Base-by-base conservation (phyloP, 805 yeast genomes). In the Hanseniaspora lindneri region DNA sequence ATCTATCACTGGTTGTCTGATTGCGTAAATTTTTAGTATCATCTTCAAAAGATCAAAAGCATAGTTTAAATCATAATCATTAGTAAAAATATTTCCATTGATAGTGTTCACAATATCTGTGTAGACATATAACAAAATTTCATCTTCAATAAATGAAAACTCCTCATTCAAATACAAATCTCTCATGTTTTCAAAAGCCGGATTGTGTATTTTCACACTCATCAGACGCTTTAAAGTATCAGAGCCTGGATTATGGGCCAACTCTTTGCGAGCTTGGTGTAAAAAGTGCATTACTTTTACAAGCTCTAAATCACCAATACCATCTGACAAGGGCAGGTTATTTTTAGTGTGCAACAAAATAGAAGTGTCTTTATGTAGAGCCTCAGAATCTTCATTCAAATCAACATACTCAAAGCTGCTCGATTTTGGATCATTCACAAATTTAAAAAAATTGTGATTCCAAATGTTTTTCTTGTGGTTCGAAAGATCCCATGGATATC, bases 381-480 rank as follows among this genome's bases (percentile, higher is more conserved):
- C 16, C 14, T 44, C 20, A n/a, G 21, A 23, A 6, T 36, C 49
- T 7, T n/a, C 23, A 21, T 29, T 30, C 13, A 27, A 19, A 20
- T 44, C 41, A 16, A 44, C 34, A 30, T 44, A 44, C 9, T 36
- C 49, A 23, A 44, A 36, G 3, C 17, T 17, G 5, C 21, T 37
- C 14, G 28, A 23, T 17, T 37, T 32, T 7, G 28, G 36, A 24
- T 44, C 49, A 44, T 44, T 23, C n/a, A 36, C 21, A 39, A 46
- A 46, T 14, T 32, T 39, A 17, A 11, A 46, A 19, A 36, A 46
- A 20, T 39, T 39, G 16, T 46, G 43, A 20, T 46, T 46, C 49
- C 49, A 46, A 17, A 32, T 24, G 16, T 46, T 46, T 32, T 8
- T 32, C 11, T 29, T 21, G 20, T 30, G 25, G 20, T 46, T 34